Evolutionary conservation across 257 asterid species (phyloP).

Genomic region (Thymus mandschuricus): DNA sequence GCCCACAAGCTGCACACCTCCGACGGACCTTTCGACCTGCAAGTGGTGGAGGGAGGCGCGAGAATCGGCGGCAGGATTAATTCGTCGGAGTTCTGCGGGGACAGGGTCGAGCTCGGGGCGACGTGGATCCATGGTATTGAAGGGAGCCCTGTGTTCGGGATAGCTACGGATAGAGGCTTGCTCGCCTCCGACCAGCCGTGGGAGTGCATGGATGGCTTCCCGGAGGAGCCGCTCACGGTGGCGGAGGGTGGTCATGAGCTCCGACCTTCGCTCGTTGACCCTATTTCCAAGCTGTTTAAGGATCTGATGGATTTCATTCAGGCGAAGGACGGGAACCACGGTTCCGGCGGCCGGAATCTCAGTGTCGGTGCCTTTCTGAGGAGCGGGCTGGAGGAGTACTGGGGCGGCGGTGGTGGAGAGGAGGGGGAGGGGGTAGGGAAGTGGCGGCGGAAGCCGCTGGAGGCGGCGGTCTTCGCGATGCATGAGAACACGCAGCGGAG

Average conservation of each 20-base stretch:
- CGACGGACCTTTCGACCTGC: slow-evolving; percentile 53
- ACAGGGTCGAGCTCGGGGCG: slow-evolving; percentile 78
- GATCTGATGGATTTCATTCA: slow-evolving; percentile 61
- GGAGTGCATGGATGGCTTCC: slow-evolving; percentile 68
- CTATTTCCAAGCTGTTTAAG: slow-evolving; percentile 55
- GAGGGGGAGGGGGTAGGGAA: slow-evolving; percentile 37
- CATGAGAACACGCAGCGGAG: slow-evolving; percentile 69
- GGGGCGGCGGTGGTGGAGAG: slow-evolving; percentile 27
- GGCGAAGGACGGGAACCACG: slow-evolving; percentile 18
- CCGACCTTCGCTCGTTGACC: slow-evolving; percentile 50
- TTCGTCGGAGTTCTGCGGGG: slow-evolving; percentile 68
- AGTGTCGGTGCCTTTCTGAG: slow-evolving; percentile 64
- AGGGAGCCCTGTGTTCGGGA: slow-evolving; percentile 68
- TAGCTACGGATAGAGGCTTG: slow-evolving; percentile 50
- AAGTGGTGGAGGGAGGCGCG: slow-evolving; percentile 71
- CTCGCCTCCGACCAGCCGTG: slow-evolving; percentile 65
- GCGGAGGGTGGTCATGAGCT: slow-evolving; percentile 70
- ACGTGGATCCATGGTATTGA: slow-evolving; percentile 93
- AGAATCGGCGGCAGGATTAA: slow-evolving; percentile 82
- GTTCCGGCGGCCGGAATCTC: neutral
- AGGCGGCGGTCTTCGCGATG: slow-evolving; percentile 66
- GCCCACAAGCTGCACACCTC: slow-evolving; percentile 68
- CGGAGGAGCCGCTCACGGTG: slow-evolving; percentile 45
- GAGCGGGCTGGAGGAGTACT: slow-evolving; percentile 58
- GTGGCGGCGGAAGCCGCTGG: slow-evolving; percentile 51